These are phyloP conservation scores for Entomortierella beljakovae DNA, from an alignment of 192 early-diverging fungal species.

Conservation along the genomic window DNA sequence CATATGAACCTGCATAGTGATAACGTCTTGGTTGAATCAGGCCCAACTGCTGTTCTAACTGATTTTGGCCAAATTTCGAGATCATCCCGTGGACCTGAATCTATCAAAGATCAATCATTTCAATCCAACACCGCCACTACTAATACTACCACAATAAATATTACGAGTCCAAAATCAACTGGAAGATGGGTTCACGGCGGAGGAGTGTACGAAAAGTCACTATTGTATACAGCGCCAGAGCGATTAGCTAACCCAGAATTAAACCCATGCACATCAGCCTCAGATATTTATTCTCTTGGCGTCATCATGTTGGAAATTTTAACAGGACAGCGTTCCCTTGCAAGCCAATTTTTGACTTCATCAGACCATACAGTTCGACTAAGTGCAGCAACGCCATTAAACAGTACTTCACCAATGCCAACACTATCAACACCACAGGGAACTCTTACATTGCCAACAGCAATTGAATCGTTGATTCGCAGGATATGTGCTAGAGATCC, in stretches of 20 bases:
- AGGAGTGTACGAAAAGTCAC: conserved; percentile 43
- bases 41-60: conserved; percentile 38
- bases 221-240: conserved; percentile 51
- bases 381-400: conserved; percentile 2
- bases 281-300: conserved; percentile 46
- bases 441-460: conserved; percentile 31
- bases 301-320: conserved; percentile 53
- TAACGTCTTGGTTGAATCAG: conserved; percentile 44
- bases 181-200: conserved; percentile 37
- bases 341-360: conserved; percentile 37
- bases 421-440: conserved; percentile 41
- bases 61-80: conserved; percentile 49
- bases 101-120: not conserved
- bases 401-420: conserved; percentile 9
- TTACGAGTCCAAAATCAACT: conserved; percentile 24
- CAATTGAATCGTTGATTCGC: conserved; percentile 47
- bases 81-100: conserved; percentile 22
- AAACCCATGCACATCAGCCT: conserved; percentile 45
- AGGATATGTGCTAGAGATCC: conserved; percentile 47
- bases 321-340: conserved; percentile 47
- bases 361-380: conserved; percentile 15
- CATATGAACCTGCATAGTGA: conserved; percentile 56
- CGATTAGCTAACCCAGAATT: conserved; percentile 50
- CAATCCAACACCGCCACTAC: no score
- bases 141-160: not conserved